phyloP scores from a whole-genome alignment of 1,139 yeast species.

The Geotrichum macrosporum region DNA sequence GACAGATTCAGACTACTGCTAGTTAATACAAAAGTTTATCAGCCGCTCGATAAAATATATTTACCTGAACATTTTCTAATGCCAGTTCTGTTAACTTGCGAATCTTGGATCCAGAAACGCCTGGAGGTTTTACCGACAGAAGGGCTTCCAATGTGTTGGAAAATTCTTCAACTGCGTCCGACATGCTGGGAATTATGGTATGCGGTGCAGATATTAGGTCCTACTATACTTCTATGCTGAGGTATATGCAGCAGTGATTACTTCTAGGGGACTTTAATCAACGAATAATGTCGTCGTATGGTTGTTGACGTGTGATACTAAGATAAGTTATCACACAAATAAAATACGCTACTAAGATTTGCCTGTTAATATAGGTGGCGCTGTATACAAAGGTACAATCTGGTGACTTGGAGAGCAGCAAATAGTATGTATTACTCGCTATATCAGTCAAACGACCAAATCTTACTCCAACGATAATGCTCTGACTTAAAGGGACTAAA shows the following conservation, averaged over 20 bases:
- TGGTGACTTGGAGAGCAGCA: slow-evolving; percentile 1
- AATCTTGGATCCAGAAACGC: slow-evolving; percentile 94
- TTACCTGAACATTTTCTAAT: slow-evolving; percentile 54
- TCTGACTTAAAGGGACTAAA: slow-evolving; percentile 1
- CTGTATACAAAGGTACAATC: slow-evolving; percentile 11
- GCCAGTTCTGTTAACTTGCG: slow-evolving; percentile 79
- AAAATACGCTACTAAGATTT: slow-evolving; percentile 5
- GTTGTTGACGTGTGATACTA: not conserved
- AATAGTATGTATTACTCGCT: slow-evolving; percentile 6
- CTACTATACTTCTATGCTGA: slow-evolving; percentile 5
- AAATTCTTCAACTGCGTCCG: slow-evolving; percentile 51
- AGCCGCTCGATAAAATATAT: slow-evolving; percentile 19
- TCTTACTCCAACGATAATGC: slow-evolving; percentile 2
- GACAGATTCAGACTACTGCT: slow-evolving; percentile 47
- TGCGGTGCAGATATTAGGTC: not conserved
- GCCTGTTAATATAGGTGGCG: slow-evolving; percentile 1
- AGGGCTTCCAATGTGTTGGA: slow-evolving; percentile 69
- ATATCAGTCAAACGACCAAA: slow-evolving; percentile 5
- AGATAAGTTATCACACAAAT: not conserved
- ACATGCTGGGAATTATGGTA: slow-evolving; percentile 1
- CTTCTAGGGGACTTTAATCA: not conserved
- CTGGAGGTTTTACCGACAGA: slow-evolving; percentile 75
- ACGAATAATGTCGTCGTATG: slow-evolving; percentile 3
- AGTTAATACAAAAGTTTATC: slow-evolving; percentile 1
- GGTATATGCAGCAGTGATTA: slow-evolving; percentile 5